Evolutionary conservation across 1,139 yeast genomes (phyloP), one percentile per base, ranked within the genome.

Genomic region (Kurtzmaniella quercitrusa): DNA sequence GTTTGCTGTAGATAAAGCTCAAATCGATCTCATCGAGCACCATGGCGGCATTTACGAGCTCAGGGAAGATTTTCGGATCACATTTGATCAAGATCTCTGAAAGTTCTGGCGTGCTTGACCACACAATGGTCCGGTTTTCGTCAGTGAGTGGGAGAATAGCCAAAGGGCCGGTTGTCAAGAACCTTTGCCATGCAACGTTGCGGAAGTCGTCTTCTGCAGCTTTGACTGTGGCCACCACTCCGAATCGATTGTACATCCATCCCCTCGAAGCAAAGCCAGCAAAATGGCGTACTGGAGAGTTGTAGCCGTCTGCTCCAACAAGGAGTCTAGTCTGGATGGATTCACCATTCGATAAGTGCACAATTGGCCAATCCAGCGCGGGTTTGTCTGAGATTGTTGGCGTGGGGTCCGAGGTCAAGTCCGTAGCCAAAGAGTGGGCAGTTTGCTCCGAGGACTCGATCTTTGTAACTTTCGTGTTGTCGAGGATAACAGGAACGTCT

Each of bases 221-320:
- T 49, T 83, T 80, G 53, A 93, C 65, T 1, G 96, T 86, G 0
- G 95, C 97, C 2, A 93, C 99, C 14, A 90, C 84, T 1, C 98
- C 98, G 66, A 83, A 88, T 41, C 90, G 77, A 53, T 85, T 73
- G 62, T 93, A 93, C 46, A 77, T 79, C 98, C 98, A 94, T 7
- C 98, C 98, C 41, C 96, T 75, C 6, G 95, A 81, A 57, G 82
- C 82, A 45, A 94, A 89, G 2, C 79, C 81, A 0, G 97, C 85
- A 58, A 78, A 91, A 50, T 78, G 73, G 39, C 98, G 76, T 3
- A 87, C 98, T 0, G 97, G 97, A 0, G 98, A 90, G 62, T 91
- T 89, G 60, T 82, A 89, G 0, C 99, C 99, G 61, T 93, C 98
- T 17, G 97, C 96, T 9, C 99, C 99, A 12, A 91, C 81, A 33